Evolutionary conservation across 148 eudicot genomes (phyloP).

Genomic region (Dysphania ambrosioides): DNA sequence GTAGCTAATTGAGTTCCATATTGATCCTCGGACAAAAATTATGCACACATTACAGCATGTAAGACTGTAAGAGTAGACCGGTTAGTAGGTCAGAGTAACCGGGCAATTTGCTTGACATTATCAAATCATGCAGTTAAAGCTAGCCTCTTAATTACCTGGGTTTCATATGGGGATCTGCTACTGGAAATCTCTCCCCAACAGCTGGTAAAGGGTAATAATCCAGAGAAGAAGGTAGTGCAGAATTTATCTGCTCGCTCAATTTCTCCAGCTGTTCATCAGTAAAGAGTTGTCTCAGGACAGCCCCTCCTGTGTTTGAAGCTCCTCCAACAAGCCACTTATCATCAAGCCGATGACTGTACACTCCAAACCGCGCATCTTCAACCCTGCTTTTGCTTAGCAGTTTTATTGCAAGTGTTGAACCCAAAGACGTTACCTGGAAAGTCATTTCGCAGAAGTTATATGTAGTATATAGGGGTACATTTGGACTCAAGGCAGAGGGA

Average conservation of each 20-base stretch:
- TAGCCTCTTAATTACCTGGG: conserved; percentile 59
- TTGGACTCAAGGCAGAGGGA: not conserved
- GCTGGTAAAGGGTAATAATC: conserved; percentile 82
- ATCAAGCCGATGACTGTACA: conserved; percentile 90
- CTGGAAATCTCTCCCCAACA: conserved; percentile 92
- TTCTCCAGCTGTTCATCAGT: conserved; percentile 69
- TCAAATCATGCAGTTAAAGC: not conserved
- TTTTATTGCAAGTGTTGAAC: conserved; percentile 98
- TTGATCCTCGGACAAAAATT: not conserved
- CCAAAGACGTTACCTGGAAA: conserved; percentile 83
- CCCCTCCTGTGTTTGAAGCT: conserved; percentile 98
- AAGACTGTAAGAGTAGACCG: too few species aligned
- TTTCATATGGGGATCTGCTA: conserved; percentile 72
- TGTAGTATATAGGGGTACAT: not conserved
- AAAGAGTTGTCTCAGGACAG: conserved; percentile 69
- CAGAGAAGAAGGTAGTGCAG: conserved; percentile 54
- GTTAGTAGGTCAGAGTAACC: not conserved
- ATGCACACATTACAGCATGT: not conserved
- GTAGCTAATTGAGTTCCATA: not conserved
- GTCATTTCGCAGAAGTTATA: not conserved
- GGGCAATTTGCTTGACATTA: not conserved
- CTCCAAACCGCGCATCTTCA: conserved; percentile 91
- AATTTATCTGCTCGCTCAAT: conserved; percentile 70
- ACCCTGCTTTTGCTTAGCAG: conserved; percentile 78
- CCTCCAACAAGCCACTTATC: conserved; percentile 99